Conservation (phyloP, 2,329 filamentous ascomycete species). For the Corynespora cassiicola region DNA sequence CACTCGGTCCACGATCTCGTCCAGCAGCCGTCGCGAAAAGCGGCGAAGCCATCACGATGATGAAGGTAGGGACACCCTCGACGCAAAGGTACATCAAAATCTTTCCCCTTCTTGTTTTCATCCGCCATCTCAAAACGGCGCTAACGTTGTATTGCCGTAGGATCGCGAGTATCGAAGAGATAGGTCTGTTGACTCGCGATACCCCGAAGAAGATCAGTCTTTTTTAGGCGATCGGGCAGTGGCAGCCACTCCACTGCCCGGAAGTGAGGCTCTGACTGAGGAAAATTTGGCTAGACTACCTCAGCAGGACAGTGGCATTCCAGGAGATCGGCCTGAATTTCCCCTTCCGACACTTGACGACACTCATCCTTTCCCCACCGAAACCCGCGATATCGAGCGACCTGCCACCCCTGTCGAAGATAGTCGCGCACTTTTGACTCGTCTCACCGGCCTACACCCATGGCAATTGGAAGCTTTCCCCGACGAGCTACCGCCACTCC, state of each 20-base stretch:
- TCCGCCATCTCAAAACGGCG: conserved; percentile 36
- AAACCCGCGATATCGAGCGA: conserved; percentile 27
- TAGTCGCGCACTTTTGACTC: conserved; percentile 37
- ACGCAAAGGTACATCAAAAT: conserved; percentile 47
- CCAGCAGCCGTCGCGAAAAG: conserved; percentile 48
- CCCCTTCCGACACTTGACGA: conserved; percentile 32
- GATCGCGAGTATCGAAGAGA: conserved; percentile 37
- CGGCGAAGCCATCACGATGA: conserved; percentile 47
- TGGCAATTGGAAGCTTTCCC: conserved; percentile 44
- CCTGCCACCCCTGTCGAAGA: conserved; percentile 43
- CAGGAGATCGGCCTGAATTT: conserved; percentile 40
- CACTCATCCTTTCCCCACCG: conserved; percentile 26
- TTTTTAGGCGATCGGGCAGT: conserved; percentile 71
- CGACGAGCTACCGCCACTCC: conserved; percentile 41
- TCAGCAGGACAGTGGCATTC: conserved; percentile 32
- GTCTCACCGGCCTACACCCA: conserved; percentile 43
- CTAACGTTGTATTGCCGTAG: conserved; percentile 37
- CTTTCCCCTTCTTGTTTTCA: conserved; percentile 35
- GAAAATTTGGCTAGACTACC: conserved; percentile 18
- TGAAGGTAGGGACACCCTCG: conserved; percentile 40
- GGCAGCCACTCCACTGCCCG: conserved; percentile 57
- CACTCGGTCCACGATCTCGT: conserved; percentile 40
- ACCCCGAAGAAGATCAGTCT: conserved; percentile 56
- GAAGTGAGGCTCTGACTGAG: conserved; percentile 35
- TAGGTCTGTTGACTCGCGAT: conserved; percentile 28